Conservation (phyloP, 1,139 yeast genomes). For the Yamadazyma jaroonii region DNA sequence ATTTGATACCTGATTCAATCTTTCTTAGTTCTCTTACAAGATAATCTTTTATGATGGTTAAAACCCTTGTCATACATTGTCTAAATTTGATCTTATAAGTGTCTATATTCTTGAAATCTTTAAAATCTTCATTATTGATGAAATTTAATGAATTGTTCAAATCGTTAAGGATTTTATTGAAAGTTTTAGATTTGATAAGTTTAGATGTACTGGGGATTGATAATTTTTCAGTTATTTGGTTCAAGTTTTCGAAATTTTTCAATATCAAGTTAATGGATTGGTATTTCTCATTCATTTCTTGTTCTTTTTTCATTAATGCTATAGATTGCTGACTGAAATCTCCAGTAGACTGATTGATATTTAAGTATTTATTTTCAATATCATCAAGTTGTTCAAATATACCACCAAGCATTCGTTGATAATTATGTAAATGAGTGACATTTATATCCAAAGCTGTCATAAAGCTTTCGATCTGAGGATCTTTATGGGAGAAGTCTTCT, state of each 20-base stretch:
- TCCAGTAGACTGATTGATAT: conserved; percentile 57
- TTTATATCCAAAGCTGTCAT: conserved; percentile 37
- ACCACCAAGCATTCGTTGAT: conserved; percentile 39
- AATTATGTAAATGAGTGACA: conserved; percentile 27
- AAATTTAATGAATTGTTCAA: conserved; percentile 54
- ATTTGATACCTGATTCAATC: conserved; percentile 41
- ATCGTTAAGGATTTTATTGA: conserved; percentile 51
- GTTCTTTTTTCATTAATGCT: conserved; percentile 50
- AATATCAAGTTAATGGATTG: conserved; percentile 53
- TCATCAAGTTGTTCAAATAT: conserved; percentile 29
- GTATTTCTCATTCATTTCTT: conserved; percentile 41
- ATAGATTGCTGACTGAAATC: conserved; percentile 64
- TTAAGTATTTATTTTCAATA: conserved; percentile 45
- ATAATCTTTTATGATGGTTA: conserved; percentile 72
- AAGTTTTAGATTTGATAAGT: conserved; percentile 44
- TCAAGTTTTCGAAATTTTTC: conserved; percentile 65
- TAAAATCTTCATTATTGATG: conserved; percentile 26
- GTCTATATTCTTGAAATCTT: conserved; percentile 65
- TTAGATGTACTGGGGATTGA: conserved; percentile 50
- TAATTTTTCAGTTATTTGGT: conserved; percentile 62
- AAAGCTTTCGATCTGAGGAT: conserved; percentile 27
- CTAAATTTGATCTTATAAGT: conserved; percentile 70
- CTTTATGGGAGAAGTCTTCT: not conserved
- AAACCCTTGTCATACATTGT: conserved; percentile 81
- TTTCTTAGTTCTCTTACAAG: conserved; percentile 53